Base-by-base conservation (phyloP, 2,329 filamentous ascomycete genomes). In the Neonectria faginata region DNA sequence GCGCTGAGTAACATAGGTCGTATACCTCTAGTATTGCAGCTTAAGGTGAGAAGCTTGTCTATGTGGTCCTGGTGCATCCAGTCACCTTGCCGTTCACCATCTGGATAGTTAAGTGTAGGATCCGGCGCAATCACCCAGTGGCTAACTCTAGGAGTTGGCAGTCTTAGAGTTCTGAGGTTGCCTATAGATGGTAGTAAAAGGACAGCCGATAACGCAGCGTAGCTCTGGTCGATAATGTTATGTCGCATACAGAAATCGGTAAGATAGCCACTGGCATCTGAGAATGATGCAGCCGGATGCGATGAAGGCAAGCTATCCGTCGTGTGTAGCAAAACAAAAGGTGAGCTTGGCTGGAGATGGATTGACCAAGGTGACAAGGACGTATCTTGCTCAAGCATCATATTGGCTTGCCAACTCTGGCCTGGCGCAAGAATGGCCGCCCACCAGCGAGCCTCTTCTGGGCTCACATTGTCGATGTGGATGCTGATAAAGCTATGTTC, bases 1-100 rank as follows among this genome's bases (percentile, higher is more conserved):
- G 66, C 62, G 41, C 71, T 74, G 1, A 74, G 67, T 9, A 78
- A 60, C 44, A 76, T 67, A 10, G 71, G 61, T 4, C 61, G 61
- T 41, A 76, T 67, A 16, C 71, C 73, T 55, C 54, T 64, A 18
- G 54, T 65, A 51, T 73, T 57, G 60, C 71, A 75, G 57, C 73
- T 74, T 25, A 74, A 45, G 41, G 69, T 70, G 7, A 76, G 62
- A 48, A 76, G 72, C 48, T 65, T 71, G 67, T 66, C 70, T 45
- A 45, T 45, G 9, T 57, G 51, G 25, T 52, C 20, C 20, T 45
- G 1, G 42, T 45, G 18, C 18, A 45, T 45, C 42, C 9, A 45
- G 10, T 45, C 18, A 45, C 11, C 10, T 14, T 45, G 47, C 14
- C 25, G 44, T 31, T 58, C 12, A 11, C 20, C 7, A 48, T 39